Conservation (phyloP, 768 basidiomycete species). For the Tricholoma flavovirens region DNA sequence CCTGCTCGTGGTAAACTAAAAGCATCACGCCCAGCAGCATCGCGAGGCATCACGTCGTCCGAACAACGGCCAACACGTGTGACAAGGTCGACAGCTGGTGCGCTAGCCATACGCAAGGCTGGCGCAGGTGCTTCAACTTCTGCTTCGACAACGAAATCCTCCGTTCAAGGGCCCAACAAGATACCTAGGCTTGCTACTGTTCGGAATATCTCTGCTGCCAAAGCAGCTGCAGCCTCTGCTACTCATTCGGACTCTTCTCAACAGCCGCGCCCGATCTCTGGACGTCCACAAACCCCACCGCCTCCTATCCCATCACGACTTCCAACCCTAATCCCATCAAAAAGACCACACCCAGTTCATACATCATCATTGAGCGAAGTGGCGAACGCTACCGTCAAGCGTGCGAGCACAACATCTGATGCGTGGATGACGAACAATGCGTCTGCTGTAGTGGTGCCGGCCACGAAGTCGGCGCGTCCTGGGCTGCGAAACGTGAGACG, state of each 20-base stretch:
- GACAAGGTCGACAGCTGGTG: constrained; percentile 62
- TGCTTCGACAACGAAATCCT: constrained; percentile 38
- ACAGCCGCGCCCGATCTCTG: constrained; percentile 16
- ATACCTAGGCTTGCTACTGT: constrained; percentile 62
- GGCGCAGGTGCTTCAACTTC: constrained; percentile 31
- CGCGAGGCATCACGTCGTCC: constrained; percentile 51
- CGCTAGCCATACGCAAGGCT: constrained; percentile 49
- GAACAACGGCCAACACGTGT: constrained; percentile 72
- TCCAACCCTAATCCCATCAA: constrained; percentile 61
- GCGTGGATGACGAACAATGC: constrained; percentile 77
- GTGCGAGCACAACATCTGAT: constrained; percentile 34
- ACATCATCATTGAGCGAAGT: constrained; percentile 46
- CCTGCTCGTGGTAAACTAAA: constrained; percentile 38
- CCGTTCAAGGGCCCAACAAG: constrained; percentile 55
- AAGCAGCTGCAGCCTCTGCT: constrained; percentile 32
- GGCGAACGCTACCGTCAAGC: constrained; percentile 36
- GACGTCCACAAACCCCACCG: constrained; percentile 40
- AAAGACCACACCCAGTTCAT: constrained; percentile 40
- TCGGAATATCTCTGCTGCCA: constrained; percentile 43
- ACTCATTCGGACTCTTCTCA: constrained; percentile 18
- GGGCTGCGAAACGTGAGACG: constrained; percentile 68
- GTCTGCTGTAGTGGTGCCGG: constrained; percentile 64
- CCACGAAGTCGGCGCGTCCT: constrained; percentile 68
- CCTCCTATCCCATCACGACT: constrained; percentile 72
- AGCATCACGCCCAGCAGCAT: constrained; percentile 30